Conservation (phyloP, 176 grass and related monocot genomes). For the Musa schizocarpa region DNA sequence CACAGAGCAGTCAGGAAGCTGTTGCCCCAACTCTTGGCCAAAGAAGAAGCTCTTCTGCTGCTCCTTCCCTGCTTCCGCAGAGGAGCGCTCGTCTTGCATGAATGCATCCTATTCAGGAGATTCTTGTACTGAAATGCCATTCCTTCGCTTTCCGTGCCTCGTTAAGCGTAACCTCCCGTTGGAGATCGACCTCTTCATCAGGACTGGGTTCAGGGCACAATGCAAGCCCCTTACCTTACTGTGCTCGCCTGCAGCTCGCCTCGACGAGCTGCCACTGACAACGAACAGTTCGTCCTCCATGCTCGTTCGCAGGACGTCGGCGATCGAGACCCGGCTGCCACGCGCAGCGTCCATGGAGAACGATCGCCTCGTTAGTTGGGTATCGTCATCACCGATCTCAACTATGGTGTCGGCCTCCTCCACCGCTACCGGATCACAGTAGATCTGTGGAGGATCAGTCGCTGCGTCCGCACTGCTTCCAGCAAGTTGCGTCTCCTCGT, state of each 20-base stretch:
- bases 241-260: slow-evolving; percentile 32
- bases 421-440: not conserved
- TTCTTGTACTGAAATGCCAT: slow-evolving; percentile 45
- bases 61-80: too few species aligned
- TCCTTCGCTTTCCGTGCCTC: slow-evolving; percentile 46
- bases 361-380: slow-evolving; percentile 15
- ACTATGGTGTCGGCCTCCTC: slow-evolving; percentile 22
- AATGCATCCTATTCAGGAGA: slow-evolving; percentile 19
- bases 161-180: slow-evolving; percentile 55
- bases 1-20: too few species aligned
- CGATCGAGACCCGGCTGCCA: slow-evolving; percentile 46
- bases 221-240: slow-evolving; percentile 24
- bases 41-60: too few species aligned
- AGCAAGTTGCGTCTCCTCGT: not conserved
- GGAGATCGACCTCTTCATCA: slow-evolving; percentile 45
- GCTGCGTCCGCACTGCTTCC: not conserved
- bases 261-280: slow-evolving; percentile 32
- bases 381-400: slow-evolving; percentile 45
- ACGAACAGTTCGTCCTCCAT: slow-evolving; percentile 56
- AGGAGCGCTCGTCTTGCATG: not conserved
- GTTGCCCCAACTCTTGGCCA: too few species aligned
- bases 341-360: slow-evolving; percentile 32
- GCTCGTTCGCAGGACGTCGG: slow-evolving; percentile 57
- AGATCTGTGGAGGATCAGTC: not conserved
- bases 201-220: slow-evolving; percentile 18